phyloP scores from a whole-genome alignment of 805 yeast genomes.

The Cyberlindnera euphorbiiphila region DNA sequence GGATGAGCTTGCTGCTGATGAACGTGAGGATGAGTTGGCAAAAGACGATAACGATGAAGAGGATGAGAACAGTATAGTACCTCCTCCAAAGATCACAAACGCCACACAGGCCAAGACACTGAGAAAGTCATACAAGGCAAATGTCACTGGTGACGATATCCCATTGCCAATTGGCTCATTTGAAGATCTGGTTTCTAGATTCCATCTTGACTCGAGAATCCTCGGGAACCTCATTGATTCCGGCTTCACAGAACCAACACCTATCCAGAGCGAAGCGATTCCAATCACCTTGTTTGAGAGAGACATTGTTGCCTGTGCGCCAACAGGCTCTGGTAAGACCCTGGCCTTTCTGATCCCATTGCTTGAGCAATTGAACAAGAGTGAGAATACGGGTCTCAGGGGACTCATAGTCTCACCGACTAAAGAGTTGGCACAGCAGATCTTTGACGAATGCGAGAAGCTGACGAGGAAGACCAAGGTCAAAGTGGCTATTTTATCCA shows the following conservation, averaged over 20 bases:
- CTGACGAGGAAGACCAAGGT: slow-evolving; percentile 45
- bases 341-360: slow-evolving; percentile 84
- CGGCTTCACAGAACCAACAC: slow-evolving; percentile 82
- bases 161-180: slow-evolving; percentile 93
- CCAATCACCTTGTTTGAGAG: slow-evolving; percentile 68
- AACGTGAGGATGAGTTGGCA: slow-evolving; percentile 23
- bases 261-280: slow-evolving; percentile 88
- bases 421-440: slow-evolving; percentile 88
- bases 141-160: slow-evolving; percentile 77
- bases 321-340: slow-evolving; percentile 98
- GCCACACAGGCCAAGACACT: slow-evolving; percentile 57
- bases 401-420: slow-evolving; percentile 91
- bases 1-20: too few species aligned
- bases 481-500: slow-evolving; percentile 62
- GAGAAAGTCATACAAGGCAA: slow-evolving; percentile 59
- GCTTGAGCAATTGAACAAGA: slow-evolving; percentile 45
- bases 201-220: slow-evolving; percentile 51
- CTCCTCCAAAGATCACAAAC: slow-evolving; percentile 40
- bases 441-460: slow-evolving; percentile 60
- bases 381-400: slow-evolving; percentile 35
- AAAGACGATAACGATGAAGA: slow-evolving; percentile 28
- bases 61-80: slow-evolving; percentile 19
- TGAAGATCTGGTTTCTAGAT: slow-evolving; percentile 70
- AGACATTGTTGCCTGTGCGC: slow-evolving; percentile 91
- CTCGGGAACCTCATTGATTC: slow-evolving; percentile 62